Evolutionary conservation across 208 protist species (phyloP), one percentile per base, ranked within the genome.

Genomic region (Porcisia hertigi): DNA sequence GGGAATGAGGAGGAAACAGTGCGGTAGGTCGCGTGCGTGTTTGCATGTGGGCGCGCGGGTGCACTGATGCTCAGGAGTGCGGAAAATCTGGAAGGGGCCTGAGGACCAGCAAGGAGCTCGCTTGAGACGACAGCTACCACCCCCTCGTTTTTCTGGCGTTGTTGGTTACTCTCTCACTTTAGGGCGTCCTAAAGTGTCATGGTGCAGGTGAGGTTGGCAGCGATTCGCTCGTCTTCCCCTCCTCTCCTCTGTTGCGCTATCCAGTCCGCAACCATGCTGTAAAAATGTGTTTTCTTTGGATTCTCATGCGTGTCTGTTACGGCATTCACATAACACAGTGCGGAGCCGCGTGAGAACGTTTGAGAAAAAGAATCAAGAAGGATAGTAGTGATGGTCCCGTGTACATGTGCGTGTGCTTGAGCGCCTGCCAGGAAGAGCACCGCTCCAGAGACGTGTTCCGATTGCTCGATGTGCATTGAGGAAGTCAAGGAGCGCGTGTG

Each of bases 1-100:
- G 76, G 74, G 16, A 90, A 90, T 65, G 83, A 94, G 55, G 86
- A 89, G 64, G 76, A 89, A 69, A 76, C 47, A 53, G 69, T 86
- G 73, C 75, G 54, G 53, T 82, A 74, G 43, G 23, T 41, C 2
- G 43, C 20, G 25, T 57, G 65, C 30, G 65, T n/a, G 45, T n/a
- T 30, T 41, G 47, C 23, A 16, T 71, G 45, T 43, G 25, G 3
- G 60, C 16, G 57, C 25, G 20, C 25, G 14, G 47, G 53, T 52
- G 53, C 39, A 41, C n/a, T 49, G 54, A 12, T 2, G 4, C 20
- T 49, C 23, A 52, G 14, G 6, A 25, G 12, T 9, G 23, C 41
- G 41, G 39, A 39, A 20, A 25, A 3, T 36, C 23, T 18, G 7
- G 20, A 30, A 49, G 41, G 23, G 41, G 20, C 39, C 25, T 16